phyloP scores from a whole-genome alignment of 371 early-diverging fungal genomes.

The Rozella allomycis region DNA sequence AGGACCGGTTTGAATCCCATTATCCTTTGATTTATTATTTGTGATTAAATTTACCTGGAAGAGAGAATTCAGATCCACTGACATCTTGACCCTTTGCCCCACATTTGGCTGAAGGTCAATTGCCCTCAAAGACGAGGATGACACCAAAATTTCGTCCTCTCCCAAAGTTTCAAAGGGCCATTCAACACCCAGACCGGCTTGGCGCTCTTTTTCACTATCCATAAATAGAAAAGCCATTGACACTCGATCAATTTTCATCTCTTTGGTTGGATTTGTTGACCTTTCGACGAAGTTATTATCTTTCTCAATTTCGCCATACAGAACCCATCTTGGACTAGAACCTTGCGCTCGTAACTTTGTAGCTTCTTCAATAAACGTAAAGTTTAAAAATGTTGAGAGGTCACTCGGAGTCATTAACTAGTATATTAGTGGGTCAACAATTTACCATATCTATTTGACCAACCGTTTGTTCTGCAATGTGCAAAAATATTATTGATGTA shows the following conservation, averaged over 20 bases:
- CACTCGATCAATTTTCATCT: constrained; percentile 2
- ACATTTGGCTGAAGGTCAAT: constrained; percentile 4
- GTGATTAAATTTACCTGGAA: not conserved
- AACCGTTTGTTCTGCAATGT: constrained; percentile 3
- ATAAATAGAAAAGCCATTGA: constrained; percentile 1
- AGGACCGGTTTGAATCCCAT: not conserved
- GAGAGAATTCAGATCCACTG: not conserved
- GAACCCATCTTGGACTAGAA: not conserved
- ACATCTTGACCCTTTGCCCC: not conserved
- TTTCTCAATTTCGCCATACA: not conserved
- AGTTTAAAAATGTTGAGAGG: not conserved
- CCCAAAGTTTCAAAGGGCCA: constrained; percentile 6
- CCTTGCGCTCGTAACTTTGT: too few species aligned
- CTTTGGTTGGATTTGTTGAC: constrained; percentile 2
- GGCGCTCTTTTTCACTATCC: constrained; percentile 4
- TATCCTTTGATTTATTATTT: not conserved
- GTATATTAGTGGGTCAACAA: constrained; percentile 2
- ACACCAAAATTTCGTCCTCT: constrained; percentile 5
- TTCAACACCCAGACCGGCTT: constrained; percentile 2
- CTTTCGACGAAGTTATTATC: constrained; percentile 2
- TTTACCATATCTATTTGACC: not conserved
- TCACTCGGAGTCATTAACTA: not conserved
- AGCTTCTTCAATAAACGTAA: not conserved
- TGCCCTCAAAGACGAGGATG: constrained; percentile 2
- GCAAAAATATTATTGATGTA: constrained; percentile 1